Conservation (phyloP, 345 rosid species). For the Triadica sebifera region DNA sequence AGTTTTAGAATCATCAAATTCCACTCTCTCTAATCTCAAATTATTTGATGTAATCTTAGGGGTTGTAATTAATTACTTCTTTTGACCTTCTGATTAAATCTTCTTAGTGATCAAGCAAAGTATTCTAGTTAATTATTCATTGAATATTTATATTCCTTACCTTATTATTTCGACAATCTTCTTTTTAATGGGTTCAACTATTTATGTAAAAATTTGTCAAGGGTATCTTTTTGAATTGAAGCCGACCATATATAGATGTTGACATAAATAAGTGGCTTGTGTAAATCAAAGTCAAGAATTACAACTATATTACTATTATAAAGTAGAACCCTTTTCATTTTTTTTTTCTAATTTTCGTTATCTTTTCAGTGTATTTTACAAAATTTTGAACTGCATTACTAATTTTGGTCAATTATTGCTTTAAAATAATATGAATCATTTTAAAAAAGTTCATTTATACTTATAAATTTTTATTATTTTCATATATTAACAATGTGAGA, state of each 20-base stretch:
- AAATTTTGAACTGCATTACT: too few relatives aligned
- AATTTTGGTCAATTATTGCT: too few relatives aligned
- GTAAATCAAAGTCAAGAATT: conserved; percentile 24
- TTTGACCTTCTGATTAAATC: conserved; percentile 10
- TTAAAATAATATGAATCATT: too few relatives aligned
- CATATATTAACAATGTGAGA: too few relatives aligned
- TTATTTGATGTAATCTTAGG: not conserved
- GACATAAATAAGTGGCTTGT: conserved; percentile 17
- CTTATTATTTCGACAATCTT: conserved; percentile 2
- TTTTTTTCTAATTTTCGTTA: too few relatives aligned
- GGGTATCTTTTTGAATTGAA: conserved; percentile 17
- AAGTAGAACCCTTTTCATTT: not conserved
- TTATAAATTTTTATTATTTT: too few relatives aligned
- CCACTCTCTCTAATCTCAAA: not conserved
- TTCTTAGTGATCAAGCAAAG: conserved; percentile 17
- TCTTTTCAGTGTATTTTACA: too few relatives aligned
- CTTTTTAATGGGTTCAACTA: not conserved
- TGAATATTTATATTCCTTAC: not conserved
- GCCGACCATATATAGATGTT: conserved; percentile 7
- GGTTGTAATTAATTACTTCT: conserved; percentile 7
- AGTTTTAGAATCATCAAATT: conserved; percentile 1
- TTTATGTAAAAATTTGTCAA: conserved; percentile 19
- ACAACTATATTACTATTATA: conserved; percentile 25
- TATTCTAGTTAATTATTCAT: not conserved
- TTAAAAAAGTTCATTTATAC: too few relatives aligned